Conservation (phyloP, 2,329 filamentous ascomycete genomes). For the Mycosphaerella arachidis region DNA sequence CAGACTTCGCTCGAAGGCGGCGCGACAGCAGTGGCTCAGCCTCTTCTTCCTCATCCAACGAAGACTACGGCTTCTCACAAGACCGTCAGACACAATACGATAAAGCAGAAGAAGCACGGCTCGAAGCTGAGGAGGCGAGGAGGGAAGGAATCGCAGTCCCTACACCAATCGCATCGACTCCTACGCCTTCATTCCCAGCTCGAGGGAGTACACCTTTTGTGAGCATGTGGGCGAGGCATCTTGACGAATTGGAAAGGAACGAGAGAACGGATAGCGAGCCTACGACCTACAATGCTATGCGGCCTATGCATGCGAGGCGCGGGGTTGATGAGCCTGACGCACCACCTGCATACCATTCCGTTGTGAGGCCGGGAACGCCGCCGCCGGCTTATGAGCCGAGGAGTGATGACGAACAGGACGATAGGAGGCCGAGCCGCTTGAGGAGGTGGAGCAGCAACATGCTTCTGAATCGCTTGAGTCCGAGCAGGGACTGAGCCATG, state of each 20-base stretch:
- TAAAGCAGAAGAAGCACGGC: slow-evolving; percentile 30
- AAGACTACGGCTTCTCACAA: slow-evolving; percentile 8
- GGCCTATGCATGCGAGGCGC: slow-evolving; percentile 23
- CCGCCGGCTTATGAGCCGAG: slow-evolving; percentile 32
- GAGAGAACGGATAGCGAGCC: slow-evolving; percentile 11
- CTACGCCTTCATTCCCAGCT: not conserved
- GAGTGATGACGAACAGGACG: slow-evolving; percentile 23
- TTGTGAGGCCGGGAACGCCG: slow-evolving; percentile 25
- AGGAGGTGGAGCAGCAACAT: slow-evolving; percentile 10
- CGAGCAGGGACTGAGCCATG: not conserved
- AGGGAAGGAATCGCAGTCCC: slow-evolving; percentile 15
- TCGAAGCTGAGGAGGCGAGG: slow-evolving; percentile 26
- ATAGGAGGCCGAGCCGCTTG: slow-evolving; percentile 4
- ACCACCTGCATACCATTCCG: slow-evolving; percentile 30
- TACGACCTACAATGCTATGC: slow-evolving; percentile 14
- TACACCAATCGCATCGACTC: slow-evolving; percentile 9
- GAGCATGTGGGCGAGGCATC: slow-evolving; percentile 29
- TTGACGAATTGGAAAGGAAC: slow-evolving; percentile 22
- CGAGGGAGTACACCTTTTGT: slow-evolving; percentile 26
- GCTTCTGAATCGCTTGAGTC: not conserved
- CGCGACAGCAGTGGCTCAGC: slow-evolving; percentile 26
- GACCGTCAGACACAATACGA: slow-evolving; percentile 22
- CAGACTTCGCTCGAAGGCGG: slow-evolving; percentile 26
- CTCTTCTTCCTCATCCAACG: slow-evolving; percentile 14
- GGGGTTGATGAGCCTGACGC: slow-evolving; percentile 26